Evolutionary conservation across 2,329 filamentous ascomycete species (phyloP).

Genomic region (Ustulina deusta): DNA sequence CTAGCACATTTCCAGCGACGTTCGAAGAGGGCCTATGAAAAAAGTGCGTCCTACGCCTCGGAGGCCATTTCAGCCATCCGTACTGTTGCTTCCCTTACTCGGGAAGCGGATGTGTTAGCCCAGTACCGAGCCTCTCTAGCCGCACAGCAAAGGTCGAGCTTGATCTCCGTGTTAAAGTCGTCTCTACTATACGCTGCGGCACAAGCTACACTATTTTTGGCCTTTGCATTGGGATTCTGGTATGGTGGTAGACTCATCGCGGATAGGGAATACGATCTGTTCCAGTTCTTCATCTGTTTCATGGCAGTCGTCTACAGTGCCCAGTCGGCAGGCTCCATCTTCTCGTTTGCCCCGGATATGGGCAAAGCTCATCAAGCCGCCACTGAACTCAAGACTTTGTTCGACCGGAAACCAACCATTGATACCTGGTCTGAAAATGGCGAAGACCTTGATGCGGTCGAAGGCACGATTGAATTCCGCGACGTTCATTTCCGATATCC

Average conservation of each 20-base stretch:
- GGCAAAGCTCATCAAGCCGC: constrained; percentile 91
- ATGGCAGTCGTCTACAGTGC: constrained; percentile 89
- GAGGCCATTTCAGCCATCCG: constrained; percentile 95
- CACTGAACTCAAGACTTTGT: constrained; percentile 81
- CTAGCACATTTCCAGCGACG: constrained; percentile 82
- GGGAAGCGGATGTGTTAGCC: constrained; percentile 82
- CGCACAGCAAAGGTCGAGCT: constrained; percentile 73
- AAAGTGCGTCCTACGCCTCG: constrained; percentile 87
- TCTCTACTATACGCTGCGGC: constrained; percentile 84
- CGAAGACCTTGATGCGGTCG: constrained; percentile 69
- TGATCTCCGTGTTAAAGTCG: constrained; percentile 80
- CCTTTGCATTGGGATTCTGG: constrained; percentile 91
- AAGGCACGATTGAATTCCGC: constrained; percentile 88
- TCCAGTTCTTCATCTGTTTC: constrained; percentile 94
- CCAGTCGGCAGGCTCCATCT: constrained; percentile 90
- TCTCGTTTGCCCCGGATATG: constrained; percentile 92
- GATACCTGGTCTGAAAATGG: constrained; percentile 84
- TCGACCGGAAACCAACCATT: constrained; percentile 84
- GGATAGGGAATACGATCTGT: constrained; percentile 76
- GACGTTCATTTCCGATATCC: constrained; percentile 96
- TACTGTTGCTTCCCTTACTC: constrained; percentile 90
- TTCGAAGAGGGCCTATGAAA: constrained; percentile 82
- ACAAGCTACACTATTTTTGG: constrained; percentile 85
- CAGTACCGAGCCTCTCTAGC: constrained; percentile 77
- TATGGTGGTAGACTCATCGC: constrained; percentile 85